A percentile compares a stretch with the other conserved stretches of the same genome.
phyloP scores from a whole-genome alignment of 2,329 filamentous ascomycete genomes.

The Talaromyces sp. region DNA sequence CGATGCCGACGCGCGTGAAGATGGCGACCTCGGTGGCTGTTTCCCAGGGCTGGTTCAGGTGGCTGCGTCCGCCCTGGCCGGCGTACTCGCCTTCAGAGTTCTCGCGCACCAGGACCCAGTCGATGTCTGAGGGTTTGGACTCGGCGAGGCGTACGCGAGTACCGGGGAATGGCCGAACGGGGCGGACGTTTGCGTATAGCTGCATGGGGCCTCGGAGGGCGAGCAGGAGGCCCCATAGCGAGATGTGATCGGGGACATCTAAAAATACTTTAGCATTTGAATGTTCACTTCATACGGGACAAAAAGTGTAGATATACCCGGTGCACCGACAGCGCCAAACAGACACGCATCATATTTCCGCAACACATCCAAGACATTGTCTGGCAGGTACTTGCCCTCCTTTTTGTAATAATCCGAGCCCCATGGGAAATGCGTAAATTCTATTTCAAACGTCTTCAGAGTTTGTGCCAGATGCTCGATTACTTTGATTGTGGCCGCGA shows the following conservation, averaged over 20 bases:
- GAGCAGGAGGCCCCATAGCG: slow-evolving; percentile 61
- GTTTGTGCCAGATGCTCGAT: slow-evolving; percentile 40
- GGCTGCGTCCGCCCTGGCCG: slow-evolving; percentile 58
- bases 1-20: slow-evolving; percentile 56
- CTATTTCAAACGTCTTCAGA: slow-evolving; percentile 42
- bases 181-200: slow-evolving; percentile 64
- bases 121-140: slow-evolving; percentile 52
- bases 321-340: slow-evolving; percentile 63
- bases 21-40: slow-evolving; percentile 57
- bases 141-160: slow-evolving; percentile 52
- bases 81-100: slow-evolving; percentile 64
- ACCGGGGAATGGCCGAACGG: slow-evolving; percentile 57
- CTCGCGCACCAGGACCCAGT: slow-evolving; percentile 63
- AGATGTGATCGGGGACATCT: slow-evolving; percentile 62
- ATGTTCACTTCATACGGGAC: neutral
- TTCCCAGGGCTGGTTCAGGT: slow-evolving; percentile 54
- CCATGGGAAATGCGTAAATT: slow-evolving; percentile 33
- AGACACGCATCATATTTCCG: slow-evolving; percentile 59
- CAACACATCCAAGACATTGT: slow-evolving; percentile 53
- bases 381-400: slow-evolving; percentile 59
- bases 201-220: slow-evolving; percentile 63
- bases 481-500: slow-evolving; percentile 48
- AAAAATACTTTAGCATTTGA: slow-evolving; percentile 13
- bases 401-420: slow-evolving; percentile 49
- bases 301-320: slow-evolving; percentile 30